These are phyloP conservation scores for Pseudocercospora musae DNA, from an alignment of 2,329 filamentous ascomycete species.

Conservation along the genomic window DNA sequence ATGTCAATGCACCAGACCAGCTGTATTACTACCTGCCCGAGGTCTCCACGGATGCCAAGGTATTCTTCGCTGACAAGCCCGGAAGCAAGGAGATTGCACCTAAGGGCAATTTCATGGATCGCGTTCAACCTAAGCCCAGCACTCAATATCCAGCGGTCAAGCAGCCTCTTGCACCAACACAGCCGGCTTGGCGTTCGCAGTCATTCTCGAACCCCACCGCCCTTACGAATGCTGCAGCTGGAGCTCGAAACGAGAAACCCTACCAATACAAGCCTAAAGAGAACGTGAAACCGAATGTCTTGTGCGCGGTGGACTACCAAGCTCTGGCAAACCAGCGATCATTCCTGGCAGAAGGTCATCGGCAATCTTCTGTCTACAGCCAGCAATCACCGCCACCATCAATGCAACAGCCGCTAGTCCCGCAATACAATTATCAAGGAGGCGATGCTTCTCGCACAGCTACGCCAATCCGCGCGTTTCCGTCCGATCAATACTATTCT, in stretches of 20 bases:
- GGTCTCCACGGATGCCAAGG: constrained; percentile 82
- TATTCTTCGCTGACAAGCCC: constrained; percentile 83
- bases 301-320: constrained; percentile 31
- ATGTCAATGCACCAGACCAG: constrained; percentile 69
- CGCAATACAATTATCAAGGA: constrained; percentile 27
- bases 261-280: constrained; percentile 40
- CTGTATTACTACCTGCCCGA: constrained; percentile 87
- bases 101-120: constrained; percentile 70
- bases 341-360: constrained; percentile 28
- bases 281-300: constrained; percentile 25
- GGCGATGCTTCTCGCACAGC: constrained; percentile 23
- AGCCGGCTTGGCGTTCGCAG: constrained; percentile 19
- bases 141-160: constrained; percentile 25
- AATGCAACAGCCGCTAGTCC: constrained; percentile 10
- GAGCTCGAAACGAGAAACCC: constrained; percentile 29
- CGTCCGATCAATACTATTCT: constrained; percentile 38
- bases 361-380: constrained; percentile 16
- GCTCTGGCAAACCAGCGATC: constrained; percentile 31
- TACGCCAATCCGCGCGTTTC: constrained; percentile 34
- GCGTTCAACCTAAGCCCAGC: constrained; percentile 47
- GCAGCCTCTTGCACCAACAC: constrained; percentile 24
- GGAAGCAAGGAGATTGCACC: constrained; percentile 59
- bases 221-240: constrained; percentile 9
- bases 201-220: constrained; percentile 4
- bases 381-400: constrained; percentile 13